phyloP scores from a whole-genome alignment of 2,329 filamentous ascomycete genomes.

The Botrytis aclada region DNA sequence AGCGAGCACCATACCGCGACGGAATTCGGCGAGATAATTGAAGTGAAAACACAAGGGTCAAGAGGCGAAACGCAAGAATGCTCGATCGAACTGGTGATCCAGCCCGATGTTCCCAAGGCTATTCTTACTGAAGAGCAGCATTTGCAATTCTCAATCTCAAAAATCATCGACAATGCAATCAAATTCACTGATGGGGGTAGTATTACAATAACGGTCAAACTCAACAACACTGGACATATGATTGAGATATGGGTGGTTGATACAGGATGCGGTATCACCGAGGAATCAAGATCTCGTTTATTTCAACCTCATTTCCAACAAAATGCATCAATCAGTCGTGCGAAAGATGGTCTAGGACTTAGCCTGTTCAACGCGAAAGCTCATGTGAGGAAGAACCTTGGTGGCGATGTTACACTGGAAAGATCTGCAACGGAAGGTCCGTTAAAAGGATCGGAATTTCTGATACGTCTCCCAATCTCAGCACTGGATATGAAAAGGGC shows the following conservation, averaged over 20 bases:
- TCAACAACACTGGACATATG: constrained; percentile 50
- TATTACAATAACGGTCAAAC: constrained; percentile 57
- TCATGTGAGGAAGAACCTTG: constrained; percentile 60
- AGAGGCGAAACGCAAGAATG: constrained; percentile 33
- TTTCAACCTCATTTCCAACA: constrained; percentile 70
- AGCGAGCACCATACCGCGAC: constrained; percentile 31
- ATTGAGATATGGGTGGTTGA: constrained; percentile 62
- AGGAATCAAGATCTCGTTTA: constrained; percentile 61
- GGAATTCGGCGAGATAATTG: constrained; percentile 33
- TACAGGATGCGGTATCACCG: constrained; percentile 66
- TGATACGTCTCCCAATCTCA: constrained; percentile 57
- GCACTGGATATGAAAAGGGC: constrained; percentile 23
- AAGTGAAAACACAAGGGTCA: constrained; percentile 30
- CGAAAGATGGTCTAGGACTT: constrained; percentile 65
- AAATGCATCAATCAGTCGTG: constrained; percentile 64
- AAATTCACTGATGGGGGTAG: constrained; percentile 67
- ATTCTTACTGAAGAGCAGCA: constrained; percentile 49
- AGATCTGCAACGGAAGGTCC: constrained; percentile 60
- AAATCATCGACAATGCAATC: constrained; percentile 59
- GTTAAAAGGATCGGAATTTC: constrained; percentile 63
- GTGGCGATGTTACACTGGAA: constrained; percentile 63
- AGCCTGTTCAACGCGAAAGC: constrained; percentile 72
- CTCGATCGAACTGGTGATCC: constrained; percentile 42
- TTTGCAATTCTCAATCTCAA: constrained; percentile 44
- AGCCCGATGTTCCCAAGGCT: constrained; percentile 47